Base-by-base conservation (phyloP, 148 eudicot species). In the Silene conica region DNA sequence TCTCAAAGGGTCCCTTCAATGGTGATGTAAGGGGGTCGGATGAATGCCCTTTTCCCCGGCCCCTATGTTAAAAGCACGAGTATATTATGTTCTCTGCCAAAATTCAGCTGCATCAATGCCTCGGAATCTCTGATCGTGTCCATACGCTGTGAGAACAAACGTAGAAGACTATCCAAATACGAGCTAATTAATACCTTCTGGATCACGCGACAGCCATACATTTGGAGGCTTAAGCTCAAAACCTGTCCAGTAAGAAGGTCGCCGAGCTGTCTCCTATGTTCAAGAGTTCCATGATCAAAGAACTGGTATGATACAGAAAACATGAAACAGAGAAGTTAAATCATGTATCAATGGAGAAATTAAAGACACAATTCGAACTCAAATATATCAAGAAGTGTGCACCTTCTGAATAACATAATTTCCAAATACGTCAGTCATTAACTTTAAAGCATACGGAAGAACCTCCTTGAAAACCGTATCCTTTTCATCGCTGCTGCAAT, bases 331-430 rank as follows among this genome's bases (percentile, higher is more conserved):
- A 46, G 65, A 67, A 26, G 54, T 65, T 64, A n/a, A 59, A 59
- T 41, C 6, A 23, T 31, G 13, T 8, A 50, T n/a, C 23, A n/a
- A 10, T 19, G 69, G 69, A 34, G 72, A 64, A 74, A 59, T 14
- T 12, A 77, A 26, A 22, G 22, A 48, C 52, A 48, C 21, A 7
- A n/a, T 34, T 56, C 11, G 43, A 65, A 63, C 34, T 26, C 5
- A 63, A 45, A 26, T 60, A 13, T 41, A n/a, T n/a, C n/a, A n/a
- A n/a, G 20, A 18, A 58, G 41, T 63, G 20, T 59, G 57, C 76
- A 89, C 90, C 96, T 91, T 91, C 60, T 91, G 96, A 61, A 89
- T 85, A 21, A 91, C 96, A 84, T 91, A 89, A 74, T 91, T 91
- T 66, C 96, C 96, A 71, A 89, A 91, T 55, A 91, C 96, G 76